Evolutionary conservation across 2,329 filamentous ascomycete species (phyloP).

Genomic region (Cadophora sp.): DNA sequence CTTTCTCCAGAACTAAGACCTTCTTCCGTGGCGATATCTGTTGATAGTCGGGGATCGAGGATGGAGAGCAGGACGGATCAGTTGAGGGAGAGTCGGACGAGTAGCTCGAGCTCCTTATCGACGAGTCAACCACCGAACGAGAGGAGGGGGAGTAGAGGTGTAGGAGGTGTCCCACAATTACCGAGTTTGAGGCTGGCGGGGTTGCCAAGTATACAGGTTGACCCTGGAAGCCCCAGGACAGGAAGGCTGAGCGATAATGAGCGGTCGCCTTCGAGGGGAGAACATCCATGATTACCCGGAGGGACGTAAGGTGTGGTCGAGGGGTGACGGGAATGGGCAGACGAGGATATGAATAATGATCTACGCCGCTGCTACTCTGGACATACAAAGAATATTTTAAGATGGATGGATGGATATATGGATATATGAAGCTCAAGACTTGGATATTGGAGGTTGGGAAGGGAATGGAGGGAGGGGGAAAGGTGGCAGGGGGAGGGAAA

Average conservation of each 20-base stretch:
- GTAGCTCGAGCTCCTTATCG: slow-evolving; percentile 21
- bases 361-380: slow-evolving; percentile 8
- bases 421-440: neutral
- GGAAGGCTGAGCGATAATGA: slow-evolving; percentile 14
- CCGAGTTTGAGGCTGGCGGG: slow-evolving; percentile 58
- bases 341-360: slow-evolving; percentile 21
- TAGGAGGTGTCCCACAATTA: slow-evolving; percentile 54
- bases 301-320: too few relatives aligned
- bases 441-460: neutral
- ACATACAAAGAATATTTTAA: neutral
- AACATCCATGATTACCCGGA: neutral
- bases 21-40: slow-evolving; percentile 8
- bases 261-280: neutral
- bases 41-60: slow-evolving; percentile 19
- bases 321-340: neutral
- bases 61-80: slow-evolving; percentile 35
- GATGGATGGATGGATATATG: neutral
- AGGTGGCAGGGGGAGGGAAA: too few relatives aligned
- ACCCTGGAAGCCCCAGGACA: slow-evolving; percentile 45
- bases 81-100: slow-evolving; percentile 31
- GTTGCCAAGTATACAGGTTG: slow-evolving; percentile 65
- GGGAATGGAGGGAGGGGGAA: too few relatives aligned
- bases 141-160: slow-evolving; percentile 42
- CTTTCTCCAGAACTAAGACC: slow-evolving; percentile 16
- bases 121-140: slow-evolving; percentile 11